Evolutionary conservation across 2,329 filamentous ascomycete species (phyloP).

Genomic region (Alternaria conjuncta): DNA sequence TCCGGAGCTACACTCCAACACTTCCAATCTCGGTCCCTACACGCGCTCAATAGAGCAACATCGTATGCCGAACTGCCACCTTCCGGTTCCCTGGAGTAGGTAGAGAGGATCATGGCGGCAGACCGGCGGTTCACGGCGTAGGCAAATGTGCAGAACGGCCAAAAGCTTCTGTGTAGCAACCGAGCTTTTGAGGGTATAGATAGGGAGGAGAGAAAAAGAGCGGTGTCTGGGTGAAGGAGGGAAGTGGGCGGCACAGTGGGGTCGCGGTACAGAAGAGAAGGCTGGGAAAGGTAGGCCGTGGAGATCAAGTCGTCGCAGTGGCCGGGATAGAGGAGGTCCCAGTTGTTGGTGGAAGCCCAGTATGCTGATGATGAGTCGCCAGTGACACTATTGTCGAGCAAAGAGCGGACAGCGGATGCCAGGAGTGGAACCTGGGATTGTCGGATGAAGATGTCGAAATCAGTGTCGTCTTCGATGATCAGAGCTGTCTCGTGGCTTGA

Average conservation of each 20-base stretch:
- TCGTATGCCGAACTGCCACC: constrained; percentile 43
- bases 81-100: constrained; percentile 25
- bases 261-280: constrained; percentile 37
- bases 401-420: constrained; percentile 22
- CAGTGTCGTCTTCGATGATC: constrained; percentile 38
- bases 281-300: constrained; percentile 18
- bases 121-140: constrained; percentile 47
- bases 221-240: constrained; percentile 35
- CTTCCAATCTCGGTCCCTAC: constrained; percentile 42
- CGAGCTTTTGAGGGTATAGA: constrained; percentile 34
- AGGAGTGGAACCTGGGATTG: constrained; percentile 28
- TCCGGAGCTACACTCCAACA: constrained; percentile 50
- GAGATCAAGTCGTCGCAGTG: constrained; percentile 49
- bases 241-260: constrained; percentile 32
- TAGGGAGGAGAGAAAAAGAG: constrained; percentile 33
- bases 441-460: constrained; percentile 30
- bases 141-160: constrained; percentile 51
- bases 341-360: constrained; percentile 38
- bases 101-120: constrained; percentile 36
- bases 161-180: constrained; percentile 43
- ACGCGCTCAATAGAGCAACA: constrained; percentile 49
- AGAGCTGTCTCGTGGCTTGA: constrained; percentile 32
- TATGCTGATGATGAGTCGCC: constrained; percentile 21
- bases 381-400: constrained; percentile 11
- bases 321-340: constrained; percentile 51